These are phyloP conservation scores for Podaxis sp. DNA, from an alignment of 768 basidiomycete species.

Conservation along the genomic window DNA sequence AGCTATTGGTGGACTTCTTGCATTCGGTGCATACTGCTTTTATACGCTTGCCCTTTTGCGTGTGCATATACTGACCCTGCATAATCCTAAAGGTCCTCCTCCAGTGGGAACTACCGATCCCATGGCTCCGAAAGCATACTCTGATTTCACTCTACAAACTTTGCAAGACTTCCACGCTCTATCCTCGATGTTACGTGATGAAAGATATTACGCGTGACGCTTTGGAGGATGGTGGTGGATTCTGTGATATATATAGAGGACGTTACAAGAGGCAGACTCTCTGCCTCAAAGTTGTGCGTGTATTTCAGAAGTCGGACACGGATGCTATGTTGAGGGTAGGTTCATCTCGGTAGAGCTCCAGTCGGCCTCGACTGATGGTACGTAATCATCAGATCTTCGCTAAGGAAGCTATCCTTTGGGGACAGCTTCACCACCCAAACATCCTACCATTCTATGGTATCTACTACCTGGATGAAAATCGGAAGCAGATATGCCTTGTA, in stretches of 20 bases:
- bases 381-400: background rate
- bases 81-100: slow-evolving; percentile 14
- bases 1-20: background rate
- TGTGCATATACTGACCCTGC: background rate
- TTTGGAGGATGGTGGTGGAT: slow-evolving; percentile 22
- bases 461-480: background rate
- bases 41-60: background rate
- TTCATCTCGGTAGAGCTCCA: background rate
- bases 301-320: slow-evolving; percentile 22
- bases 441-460: background rate
- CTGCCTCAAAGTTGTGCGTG: slow-evolving; percentile 26
- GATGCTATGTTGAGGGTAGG: slow-evolving; percentile 24
- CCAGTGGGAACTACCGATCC: background rate
- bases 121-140: background rate
- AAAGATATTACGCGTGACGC: slow-evolving; percentile 17
- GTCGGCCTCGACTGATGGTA: background rate
- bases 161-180: slow-evolving; percentile 24
- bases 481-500: slow-evolving; percentile 7
- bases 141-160: slow-evolving; percentile 18
- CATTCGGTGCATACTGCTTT: background rate
- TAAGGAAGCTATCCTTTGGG: background rate
- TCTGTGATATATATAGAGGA: slow-evolving; percentile 30
- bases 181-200: slow-evolving; percentile 28
- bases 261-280: slow-evolving; percentile 18
- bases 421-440: background rate